Percentiles rank a stretch among this genome's conserved stretches.
Conservation (phyloP, 495 filamentous ascomycete genomes). For the Penicillium coprophilum region DNA sequence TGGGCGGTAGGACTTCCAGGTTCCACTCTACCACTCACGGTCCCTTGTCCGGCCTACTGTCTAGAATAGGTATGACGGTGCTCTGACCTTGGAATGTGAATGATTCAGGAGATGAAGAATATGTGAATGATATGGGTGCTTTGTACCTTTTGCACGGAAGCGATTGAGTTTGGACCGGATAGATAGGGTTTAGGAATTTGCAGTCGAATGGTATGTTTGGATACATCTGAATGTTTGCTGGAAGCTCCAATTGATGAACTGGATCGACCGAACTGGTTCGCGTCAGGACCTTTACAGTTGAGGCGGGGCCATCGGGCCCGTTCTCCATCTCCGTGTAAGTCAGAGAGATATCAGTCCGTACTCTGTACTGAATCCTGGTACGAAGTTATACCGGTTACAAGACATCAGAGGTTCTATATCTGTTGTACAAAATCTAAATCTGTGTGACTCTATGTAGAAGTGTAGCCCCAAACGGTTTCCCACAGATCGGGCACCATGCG, state of each 20-base stretch:
- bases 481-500: conserved; percentile 31
- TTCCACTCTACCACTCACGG: conserved; percentile 9
- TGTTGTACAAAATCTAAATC: too few relatives aligned
- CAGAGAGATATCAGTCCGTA: too few relatives aligned
- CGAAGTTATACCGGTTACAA: too few relatives aligned
- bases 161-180: conserved; percentile 33
- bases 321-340: not conserved
- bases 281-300: not conserved
- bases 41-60: too few relatives aligned
- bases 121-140: conserved; percentile 3
- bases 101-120: too few relatives aligned
- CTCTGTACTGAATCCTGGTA: too few relatives aligned
- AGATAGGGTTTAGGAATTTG: conserved; percentile 38
- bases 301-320: not conserved
- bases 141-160: conserved; percentile 16
- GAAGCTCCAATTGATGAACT: not conserved
- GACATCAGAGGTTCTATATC: too few relatives aligned
- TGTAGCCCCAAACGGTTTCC: conserved; percentile 24
- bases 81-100: too few relatives aligned
- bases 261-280: not conserved
- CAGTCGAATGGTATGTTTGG: too few relatives aligned
- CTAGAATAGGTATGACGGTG: too few relatives aligned
- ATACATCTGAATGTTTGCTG: not conserved
- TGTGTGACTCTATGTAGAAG: not conserved
- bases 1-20: conserved; percentile 7